Conservation (phyloP, 2,329 filamentous ascomycete genomes). For the Geosmithia morbida region DNA sequence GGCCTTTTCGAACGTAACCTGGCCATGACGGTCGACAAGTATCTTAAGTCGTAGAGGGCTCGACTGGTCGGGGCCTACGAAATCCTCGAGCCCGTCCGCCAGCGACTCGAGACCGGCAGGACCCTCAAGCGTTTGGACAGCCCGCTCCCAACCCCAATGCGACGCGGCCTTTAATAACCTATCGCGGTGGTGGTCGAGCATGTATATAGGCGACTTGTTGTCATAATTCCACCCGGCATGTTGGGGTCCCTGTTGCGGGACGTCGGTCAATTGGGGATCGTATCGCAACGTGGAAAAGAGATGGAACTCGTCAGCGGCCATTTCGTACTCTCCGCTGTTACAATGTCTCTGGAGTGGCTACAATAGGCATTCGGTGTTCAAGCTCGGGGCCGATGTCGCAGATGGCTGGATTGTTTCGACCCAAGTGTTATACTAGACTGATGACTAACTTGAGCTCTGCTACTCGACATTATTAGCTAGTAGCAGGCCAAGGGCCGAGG, state of each 20-base stretch:
- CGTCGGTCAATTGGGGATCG: conserved; percentile 40
- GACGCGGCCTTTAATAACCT: conserved; percentile 53
- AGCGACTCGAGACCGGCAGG: conserved; percentile 28
- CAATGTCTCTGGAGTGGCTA: neutral
- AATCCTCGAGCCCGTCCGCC: conserved; percentile 12
- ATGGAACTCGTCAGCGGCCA: conserved; percentile 28
- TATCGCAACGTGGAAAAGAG: conserved; percentile 62
- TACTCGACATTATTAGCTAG: too few relatives aligned
- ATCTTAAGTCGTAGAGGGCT: conserved; percentile 37
- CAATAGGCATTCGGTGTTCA: too few relatives aligned
- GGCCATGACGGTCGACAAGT: conserved; percentile 33
- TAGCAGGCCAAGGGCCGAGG: too few relatives aligned
- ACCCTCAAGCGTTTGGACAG: conserved; percentile 28
- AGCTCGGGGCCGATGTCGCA: neutral
- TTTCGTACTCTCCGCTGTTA: neutral
- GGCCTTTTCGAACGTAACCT: conserved; percentile 25
- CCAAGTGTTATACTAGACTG: too few relatives aligned
- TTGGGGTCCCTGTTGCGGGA: conserved; percentile 20
- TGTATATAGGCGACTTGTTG: conserved; percentile 54
- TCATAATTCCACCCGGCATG: conserved; percentile 37
- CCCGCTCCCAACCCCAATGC: conserved; percentile 39
- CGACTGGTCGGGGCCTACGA: conserved; percentile 18
- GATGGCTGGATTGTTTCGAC: neutral
- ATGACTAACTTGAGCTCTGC: too few relatives aligned
- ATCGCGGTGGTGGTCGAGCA: conserved; percentile 65